phyloP scores from a whole-genome alignment of 2,329 filamentous ascomycete species.

The Cladosporium oxysporum region DNA sequence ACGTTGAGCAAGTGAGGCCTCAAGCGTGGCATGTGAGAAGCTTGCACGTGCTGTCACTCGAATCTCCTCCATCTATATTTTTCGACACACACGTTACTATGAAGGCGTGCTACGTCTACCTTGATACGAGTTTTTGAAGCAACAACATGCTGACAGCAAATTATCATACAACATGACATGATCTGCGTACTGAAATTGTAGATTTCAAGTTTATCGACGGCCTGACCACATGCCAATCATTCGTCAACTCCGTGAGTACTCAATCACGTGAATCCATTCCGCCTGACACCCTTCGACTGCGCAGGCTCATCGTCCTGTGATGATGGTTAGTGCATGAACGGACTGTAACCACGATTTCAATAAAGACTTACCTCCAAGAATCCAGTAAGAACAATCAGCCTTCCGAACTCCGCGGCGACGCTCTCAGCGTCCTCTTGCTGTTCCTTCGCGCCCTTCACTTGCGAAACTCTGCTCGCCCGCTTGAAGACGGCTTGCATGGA shows the following conservation, averaged over 20 bases:
- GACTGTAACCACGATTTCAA: neutral
- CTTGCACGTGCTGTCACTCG: neutral
- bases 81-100: neutral
- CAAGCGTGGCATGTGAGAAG: neutral
- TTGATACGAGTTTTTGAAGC: neutral
- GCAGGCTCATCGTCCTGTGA: slow-evolving; percentile 26
- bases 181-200: neutral
- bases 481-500: slow-evolving; percentile 90
- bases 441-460: slow-evolving; percentile 27
- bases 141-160: neutral
- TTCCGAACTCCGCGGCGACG: slow-evolving; percentile 82
- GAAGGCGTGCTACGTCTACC: neutral
- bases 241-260: neutral
- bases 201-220: neutral
- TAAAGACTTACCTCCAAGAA: slow-evolving; percentile 78
- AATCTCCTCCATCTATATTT: neutral
- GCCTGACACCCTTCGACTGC: slow-evolving; percentile 17
- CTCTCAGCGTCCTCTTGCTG: slow-evolving; percentile 61
- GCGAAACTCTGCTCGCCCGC: slow-evolving; percentile 76
- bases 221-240: neutral
- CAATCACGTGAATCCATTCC: slow-evolving; percentile 25
- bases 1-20: neutral
- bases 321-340: slow-evolving; percentile 5
- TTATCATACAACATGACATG: neutral
- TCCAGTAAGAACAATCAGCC: slow-evolving; percentile 77